A percentile compares a stretch with the other conserved stretches of the same genome.
Evolutionary conservation across 176 grass and related monocot genomes (phyloP).

Genomic region (Areca catechu): DNA sequence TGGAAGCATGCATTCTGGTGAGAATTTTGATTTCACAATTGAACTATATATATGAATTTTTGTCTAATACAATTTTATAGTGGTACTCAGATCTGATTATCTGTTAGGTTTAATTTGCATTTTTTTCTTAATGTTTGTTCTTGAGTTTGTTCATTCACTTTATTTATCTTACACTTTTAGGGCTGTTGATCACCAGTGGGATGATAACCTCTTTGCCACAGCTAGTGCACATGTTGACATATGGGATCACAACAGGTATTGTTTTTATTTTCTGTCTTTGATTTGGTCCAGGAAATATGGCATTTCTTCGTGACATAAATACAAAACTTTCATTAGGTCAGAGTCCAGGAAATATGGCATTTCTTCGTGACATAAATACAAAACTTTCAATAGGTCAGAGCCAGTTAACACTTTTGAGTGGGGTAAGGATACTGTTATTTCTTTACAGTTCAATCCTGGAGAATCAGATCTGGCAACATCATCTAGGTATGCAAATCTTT

Average conservation of each 20-base stretch:
- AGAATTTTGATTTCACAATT: neutral
- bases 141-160: conserved; percentile 3
- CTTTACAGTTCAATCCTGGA: conserved; percentile 79
- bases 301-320: neutral
- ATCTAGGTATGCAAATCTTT: conserved; percentile 36
- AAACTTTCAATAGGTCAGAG: conserved; percentile 87
- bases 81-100: too few species aligned
- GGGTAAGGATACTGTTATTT: conserved; percentile 90
- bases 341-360: too few species aligned
- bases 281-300: conserved; percentile 1
- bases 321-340: too few species aligned
- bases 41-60: too few species aligned
- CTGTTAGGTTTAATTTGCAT: conserved; percentile 1
- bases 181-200: conserved; percentile 96
- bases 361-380: too few species aligned
- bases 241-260: conserved; percentile 97
- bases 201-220: conserved; percentile 72
- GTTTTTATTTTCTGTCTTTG: conserved; percentile 2
- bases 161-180: conserved; percentile 17
- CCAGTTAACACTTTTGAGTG: conserved; percentile 82
- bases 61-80: too few species aligned
- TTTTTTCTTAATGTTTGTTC: conserved; percentile 13
- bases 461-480: conserved; percentile 81
- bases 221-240: conserved; percentile 92
- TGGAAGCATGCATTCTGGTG: conserved; percentile 98